Conservation (phyloP, 257 asterid genomes). For the Salvia rosmarinus region DNA sequence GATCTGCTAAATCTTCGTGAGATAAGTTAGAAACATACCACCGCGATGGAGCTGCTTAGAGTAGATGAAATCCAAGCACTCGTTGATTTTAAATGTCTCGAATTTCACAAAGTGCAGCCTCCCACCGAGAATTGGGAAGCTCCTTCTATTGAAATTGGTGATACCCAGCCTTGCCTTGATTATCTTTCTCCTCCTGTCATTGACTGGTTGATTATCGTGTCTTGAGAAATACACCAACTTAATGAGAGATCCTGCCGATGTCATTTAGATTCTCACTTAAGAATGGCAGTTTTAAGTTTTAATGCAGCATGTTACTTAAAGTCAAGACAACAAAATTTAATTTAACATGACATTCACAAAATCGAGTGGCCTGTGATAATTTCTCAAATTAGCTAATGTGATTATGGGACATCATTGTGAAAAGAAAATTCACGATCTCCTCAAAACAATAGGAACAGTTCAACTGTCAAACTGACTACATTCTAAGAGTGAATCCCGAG, state of each 20-base stretch:
- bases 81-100: slow-evolving; percentile 76
- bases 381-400: neutral
- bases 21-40: slow-evolving; percentile 59
- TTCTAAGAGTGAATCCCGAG: neutral
- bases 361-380: slow-evolving; percentile 9
- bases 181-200: slow-evolving; percentile 75
- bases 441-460: slow-evolving; percentile 1
- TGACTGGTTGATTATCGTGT: slow-evolving; percentile 70
- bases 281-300: neutral
- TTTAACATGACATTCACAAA: neutral
- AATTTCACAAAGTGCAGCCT: slow-evolving; percentile 97
- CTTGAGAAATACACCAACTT: slow-evolving; percentile 94
- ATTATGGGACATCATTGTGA: neutral
- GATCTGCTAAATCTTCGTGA: too few species aligned
- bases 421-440: neutral
- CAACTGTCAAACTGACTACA: slow-evolving; percentile 12
- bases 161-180: slow-evolving; percentile 66
- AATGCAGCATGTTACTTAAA: slow-evolving; percentile 7
- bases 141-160: slow-evolving; percentile 70
- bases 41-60: slow-evolving; percentile 97
- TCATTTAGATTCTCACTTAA: slow-evolving; percentile 23
- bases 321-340: neutral
- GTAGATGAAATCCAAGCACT: slow-evolving; percentile 94
- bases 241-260: slow-evolving; percentile 80
- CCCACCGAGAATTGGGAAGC: slow-evolving; percentile 98